These are phyloP conservation scores for Penicillium sp. DNA, from an alignment of 2,329 filamentous ascomycete species.

Conservation along the genomic window DNA sequence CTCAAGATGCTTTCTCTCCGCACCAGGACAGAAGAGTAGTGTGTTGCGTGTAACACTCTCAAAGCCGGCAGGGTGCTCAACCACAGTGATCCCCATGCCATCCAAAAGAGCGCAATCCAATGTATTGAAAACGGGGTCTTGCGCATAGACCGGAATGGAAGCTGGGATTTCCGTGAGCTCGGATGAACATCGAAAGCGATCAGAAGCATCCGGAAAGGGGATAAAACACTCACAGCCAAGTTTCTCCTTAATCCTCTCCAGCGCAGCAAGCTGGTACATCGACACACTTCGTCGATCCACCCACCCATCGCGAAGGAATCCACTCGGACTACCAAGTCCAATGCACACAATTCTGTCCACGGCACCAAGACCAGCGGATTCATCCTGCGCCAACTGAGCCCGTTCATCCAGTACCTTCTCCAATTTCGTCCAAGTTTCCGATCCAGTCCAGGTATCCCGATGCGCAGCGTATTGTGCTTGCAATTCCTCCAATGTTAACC, in stretches of 20 bases:
- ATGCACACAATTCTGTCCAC: conserved; percentile 39
- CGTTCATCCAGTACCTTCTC: conserved; percentile 6
- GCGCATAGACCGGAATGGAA: conserved; percentile 49
- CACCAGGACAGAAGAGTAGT: conserved; percentile 64
- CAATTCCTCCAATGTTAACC: conserved; percentile 33
- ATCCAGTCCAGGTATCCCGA: conserved; percentile 29
- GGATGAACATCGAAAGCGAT: background rate
- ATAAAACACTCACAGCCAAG: conserved; percentile 23
- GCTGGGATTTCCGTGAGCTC: background rate
- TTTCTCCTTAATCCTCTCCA: conserved; percentile 30
- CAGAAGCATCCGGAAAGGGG: background rate
- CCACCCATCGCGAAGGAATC: conserved; percentile 43
- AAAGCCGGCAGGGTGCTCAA: conserved; percentile 55
- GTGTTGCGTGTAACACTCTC: conserved; percentile 49
- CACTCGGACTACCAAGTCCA: conserved; percentile 43
- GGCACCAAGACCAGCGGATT: background rate
- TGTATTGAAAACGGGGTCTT: conserved; percentile 53
- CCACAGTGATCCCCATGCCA: conserved; percentile 35
- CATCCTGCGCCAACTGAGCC: background rate
- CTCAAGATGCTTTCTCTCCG: conserved; percentile 52
- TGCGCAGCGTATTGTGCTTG: conserved; percentile 31
- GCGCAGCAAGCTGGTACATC: conserved; percentile 42
- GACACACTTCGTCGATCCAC: conserved; percentile 43
- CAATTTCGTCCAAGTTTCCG: conserved; percentile 29
- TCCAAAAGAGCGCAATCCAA: conserved; percentile 41